These are phyloP conservation scores for Trichophyton rubrum DNA, from an alignment of 2,329 filamentous ascomycete genomes.

Conservation along the genomic window DNA sequence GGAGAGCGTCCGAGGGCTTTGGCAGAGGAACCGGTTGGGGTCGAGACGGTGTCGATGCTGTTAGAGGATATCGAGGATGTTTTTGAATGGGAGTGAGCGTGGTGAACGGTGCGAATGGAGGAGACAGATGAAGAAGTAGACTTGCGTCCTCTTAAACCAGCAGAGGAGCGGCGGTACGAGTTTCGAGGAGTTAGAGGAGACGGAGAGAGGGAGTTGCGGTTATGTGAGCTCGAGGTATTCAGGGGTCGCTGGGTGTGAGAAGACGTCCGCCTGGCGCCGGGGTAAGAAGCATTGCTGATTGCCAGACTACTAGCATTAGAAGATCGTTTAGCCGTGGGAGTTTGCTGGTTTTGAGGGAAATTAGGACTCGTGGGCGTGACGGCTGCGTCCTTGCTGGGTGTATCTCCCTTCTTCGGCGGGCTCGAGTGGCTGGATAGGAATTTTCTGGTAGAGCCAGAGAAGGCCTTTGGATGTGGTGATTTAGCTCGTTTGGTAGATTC, in stretches of 20 bases:
- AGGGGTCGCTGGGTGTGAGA: slow-evolving; percentile 27
- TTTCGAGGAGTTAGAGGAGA: slow-evolving; percentile 79
- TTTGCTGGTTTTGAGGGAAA: slow-evolving; percentile 20
- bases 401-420: slow-evolving; percentile 28
- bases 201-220: slow-evolving; percentile 69
- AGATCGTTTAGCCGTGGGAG: slow-evolving; percentile 30
- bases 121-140: slow-evolving; percentile 93
- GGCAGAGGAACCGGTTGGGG: slow-evolving; percentile 54
- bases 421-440: slow-evolving; percentile 28
- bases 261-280: slow-evolving; percentile 28
- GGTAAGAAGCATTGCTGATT: slow-evolving; percentile 32
- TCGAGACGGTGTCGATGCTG: slow-evolving; percentile 54
- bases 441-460: slow-evolving; percentile 25
- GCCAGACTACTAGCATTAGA: slow-evolving; percentile 32
- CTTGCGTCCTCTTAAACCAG: slow-evolving; percentile 76
- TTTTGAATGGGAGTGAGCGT: slow-evolving; percentile 82
- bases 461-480: slow-evolving; percentile 37
- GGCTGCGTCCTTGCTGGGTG: slow-evolving; percentile 19
- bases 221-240: slow-evolving; percentile 24
- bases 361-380: slow-evolving; percentile 16
- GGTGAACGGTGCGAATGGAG: slow-evolving; percentile 81
- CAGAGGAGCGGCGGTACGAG: slow-evolving; percentile 69
- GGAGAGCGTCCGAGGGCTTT: slow-evolving; percentile 49
- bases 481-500: slow-evolving; percentile 52
- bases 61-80: slow-evolving; percentile 84